A percentile compares a stretch with the other conserved stretches of the same genome.
phyloP scores from a whole-genome alignment of 2,329 filamentous ascomycete genomes.

The Pezicula rhizophila region DNA sequence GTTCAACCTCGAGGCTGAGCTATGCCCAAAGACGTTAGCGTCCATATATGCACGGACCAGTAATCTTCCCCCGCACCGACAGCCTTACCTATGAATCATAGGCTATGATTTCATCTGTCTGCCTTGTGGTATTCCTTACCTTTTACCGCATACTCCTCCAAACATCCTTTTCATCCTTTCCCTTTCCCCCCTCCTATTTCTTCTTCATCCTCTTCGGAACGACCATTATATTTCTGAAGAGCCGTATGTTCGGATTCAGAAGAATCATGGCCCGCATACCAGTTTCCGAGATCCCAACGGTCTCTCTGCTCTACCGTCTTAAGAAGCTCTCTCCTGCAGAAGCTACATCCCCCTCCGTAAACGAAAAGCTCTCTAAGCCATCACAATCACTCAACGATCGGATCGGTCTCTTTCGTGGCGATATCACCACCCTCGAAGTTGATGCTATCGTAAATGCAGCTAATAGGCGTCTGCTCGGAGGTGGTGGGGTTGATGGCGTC shows the following conservation, averaged over 20 bases:
- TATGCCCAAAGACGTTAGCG: not conserved
- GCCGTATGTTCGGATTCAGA: conserved; percentile 15
- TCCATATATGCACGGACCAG: not conserved
- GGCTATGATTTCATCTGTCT: not conserved
- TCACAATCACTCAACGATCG: conserved; percentile 60
- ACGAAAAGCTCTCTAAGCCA: conserved; percentile 24
- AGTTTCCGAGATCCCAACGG: conserved; percentile 24
- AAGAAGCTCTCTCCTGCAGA: conserved; percentile 22
- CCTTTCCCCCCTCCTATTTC: too few species aligned
- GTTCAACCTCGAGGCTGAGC: too few species aligned
- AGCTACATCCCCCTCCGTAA: conserved; percentile 11
- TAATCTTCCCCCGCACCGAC: not conserved
- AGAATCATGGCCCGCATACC: conserved; percentile 22
- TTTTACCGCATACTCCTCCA: not conserved
- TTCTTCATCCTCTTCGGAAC: not conserved
- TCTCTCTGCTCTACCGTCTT: conserved; percentile 24
- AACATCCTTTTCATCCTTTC: not conserved
- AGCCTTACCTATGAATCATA: not conserved
- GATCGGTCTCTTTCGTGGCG: conserved; percentile 64
- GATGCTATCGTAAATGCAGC: conserved; percentile 93
- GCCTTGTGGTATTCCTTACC: not conserved
- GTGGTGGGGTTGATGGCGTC: conserved; percentile 84
- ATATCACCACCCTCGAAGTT: conserved; percentile 74
- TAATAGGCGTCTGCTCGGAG: conserved; percentile 71
- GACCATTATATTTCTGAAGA: not conserved